Conservation (phyloP, 495 filamentous ascomycete species). For the Tuber calosporum region DNA sequence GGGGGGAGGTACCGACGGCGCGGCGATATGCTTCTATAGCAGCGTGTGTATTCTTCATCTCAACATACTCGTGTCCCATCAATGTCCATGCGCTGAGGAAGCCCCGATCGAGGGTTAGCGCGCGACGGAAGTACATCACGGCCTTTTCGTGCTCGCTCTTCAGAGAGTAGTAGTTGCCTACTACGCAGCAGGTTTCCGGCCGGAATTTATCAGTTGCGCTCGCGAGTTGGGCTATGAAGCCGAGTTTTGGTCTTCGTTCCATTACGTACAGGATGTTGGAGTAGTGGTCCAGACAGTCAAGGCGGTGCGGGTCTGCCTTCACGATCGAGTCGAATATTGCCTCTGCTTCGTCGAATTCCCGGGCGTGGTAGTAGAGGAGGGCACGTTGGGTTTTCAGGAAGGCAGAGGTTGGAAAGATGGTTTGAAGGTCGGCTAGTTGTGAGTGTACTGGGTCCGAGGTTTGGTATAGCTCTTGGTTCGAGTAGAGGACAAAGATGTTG, state of each 20-base stretch:
- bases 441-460: constrained; percentile 63
- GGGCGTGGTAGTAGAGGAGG: constrained; percentile 84
- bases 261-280: constrained; percentile 96
- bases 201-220: constrained; percentile 89
- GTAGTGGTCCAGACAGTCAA: constrained; percentile 88
- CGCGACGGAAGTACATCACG: constrained; percentile 93
- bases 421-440: constrained; percentile 65
- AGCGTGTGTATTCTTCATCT: constrained; percentile 98
- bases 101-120: constrained; percentile 83
- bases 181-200: constrained; percentile 91
- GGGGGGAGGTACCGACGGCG: constrained; percentile 53
- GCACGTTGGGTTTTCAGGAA: constrained; percentile 88
- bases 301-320: constrained; percentile 70
- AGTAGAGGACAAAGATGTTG: constrained; percentile 84
- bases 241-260: constrained; percentile 73
- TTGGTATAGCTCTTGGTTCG: constrained; percentile 85
- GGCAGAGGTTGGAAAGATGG: constrained; percentile 73
- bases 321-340: constrained; percentile 76
- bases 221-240: constrained; percentile 84
- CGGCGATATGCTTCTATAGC: constrained; percentile 96
- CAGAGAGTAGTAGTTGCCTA: constrained; percentile 94
- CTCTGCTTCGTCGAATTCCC: constrained; percentile 81
- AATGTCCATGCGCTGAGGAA: constrained; percentile 96
- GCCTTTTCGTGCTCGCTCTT: constrained; percentile 95
- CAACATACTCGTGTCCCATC: constrained; percentile 98